Evolutionary conservation across 2,329 filamentous ascomycete species (phyloP).

Genomic region (Neopestalotiopsis rosae): DNA sequence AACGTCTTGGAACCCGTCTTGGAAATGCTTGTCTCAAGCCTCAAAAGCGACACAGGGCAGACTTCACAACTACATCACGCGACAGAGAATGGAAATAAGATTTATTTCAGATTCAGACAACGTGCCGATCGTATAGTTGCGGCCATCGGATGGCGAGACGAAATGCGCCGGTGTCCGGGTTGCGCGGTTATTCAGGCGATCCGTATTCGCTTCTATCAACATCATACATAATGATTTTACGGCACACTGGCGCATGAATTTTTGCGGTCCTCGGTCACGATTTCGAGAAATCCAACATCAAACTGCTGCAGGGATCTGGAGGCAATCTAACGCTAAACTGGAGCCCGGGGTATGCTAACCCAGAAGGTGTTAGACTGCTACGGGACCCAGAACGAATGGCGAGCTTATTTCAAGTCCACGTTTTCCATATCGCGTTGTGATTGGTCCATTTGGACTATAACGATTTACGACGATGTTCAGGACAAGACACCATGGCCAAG

Average conservation of each 20-base stretch:
- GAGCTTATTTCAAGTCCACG: constrained; percentile 15
- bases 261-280: constrained; percentile 4
- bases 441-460: background rate
- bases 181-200: background rate
- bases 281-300: background rate
- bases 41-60: background rate
- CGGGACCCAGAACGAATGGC: constrained; percentile 10
- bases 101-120: constrained; percentile 5
- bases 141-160: background rate
- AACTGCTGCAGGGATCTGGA: background rate
- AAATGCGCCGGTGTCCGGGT: background rate
- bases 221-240: too few relatives aligned
- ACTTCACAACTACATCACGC: background rate
- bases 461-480: background rate
- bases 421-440: background rate
- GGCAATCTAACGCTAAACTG: constrained; percentile 4
- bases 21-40: constrained; percentile 14
- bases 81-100: background rate
- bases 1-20: constrained; percentile 8
- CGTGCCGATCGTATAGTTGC: background rate
- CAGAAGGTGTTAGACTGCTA: background rate
- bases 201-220: background rate
- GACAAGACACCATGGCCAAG: constrained; percentile 6
- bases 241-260: background rate
- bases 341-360: constrained; percentile 4